These are phyloP conservation scores for Tolypocladium nubicola DNA, from an alignment of 2,329 filamentous ascomycete genomes.

Conservation along the genomic window DNA sequence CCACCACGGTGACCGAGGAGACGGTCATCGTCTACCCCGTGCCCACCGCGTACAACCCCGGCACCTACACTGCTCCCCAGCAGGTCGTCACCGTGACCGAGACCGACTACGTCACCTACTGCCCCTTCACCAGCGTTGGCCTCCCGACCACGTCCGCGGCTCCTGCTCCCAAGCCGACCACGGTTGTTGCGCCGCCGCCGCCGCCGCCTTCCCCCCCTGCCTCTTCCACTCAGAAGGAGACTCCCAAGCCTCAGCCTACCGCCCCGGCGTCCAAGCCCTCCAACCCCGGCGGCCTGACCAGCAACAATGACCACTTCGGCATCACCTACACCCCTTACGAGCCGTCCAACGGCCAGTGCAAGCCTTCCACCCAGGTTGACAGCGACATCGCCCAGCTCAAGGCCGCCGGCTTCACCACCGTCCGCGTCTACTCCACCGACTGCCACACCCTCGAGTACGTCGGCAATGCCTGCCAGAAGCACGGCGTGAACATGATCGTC, in stretches of 20 bases:
- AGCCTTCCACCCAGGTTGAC: constrained; percentile 45
- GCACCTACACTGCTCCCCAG: constrained; percentile 62
- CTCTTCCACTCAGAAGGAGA: background rate
- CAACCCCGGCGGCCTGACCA: constrained; percentile 22
- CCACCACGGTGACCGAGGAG: constrained; percentile 45
- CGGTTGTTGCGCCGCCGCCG: constrained; percentile 1
- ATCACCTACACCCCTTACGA: constrained; percentile 75
- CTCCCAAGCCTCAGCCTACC: constrained; percentile 11
- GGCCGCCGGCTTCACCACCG: constrained; percentile 52
- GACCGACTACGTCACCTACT: constrained; percentile 58
- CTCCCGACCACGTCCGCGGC: constrained; percentile 21
- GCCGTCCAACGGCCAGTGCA: constrained; percentile 48
- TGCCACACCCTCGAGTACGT: constrained; percentile 73
- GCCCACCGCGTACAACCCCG: constrained; percentile 53
- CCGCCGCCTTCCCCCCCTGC: constrained; percentile 7
- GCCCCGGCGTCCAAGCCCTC: constrained; percentile 2
- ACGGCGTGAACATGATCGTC: constrained; percentile 70
- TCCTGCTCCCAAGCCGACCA: constrained; percentile 15
- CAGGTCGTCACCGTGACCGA: constrained; percentile 57
- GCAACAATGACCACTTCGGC: constrained; percentile 50
- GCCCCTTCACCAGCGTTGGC: constrained; percentile 49
- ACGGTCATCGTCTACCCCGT: constrained; percentile 54
- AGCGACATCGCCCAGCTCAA: constrained; percentile 53
- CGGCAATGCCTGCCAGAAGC: constrained; percentile 52
- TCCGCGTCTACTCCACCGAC: constrained; percentile 89